phyloP scores from a whole-genome alignment of 768 basidiomycete species.

The Rhizopogon sp. region DNA sequence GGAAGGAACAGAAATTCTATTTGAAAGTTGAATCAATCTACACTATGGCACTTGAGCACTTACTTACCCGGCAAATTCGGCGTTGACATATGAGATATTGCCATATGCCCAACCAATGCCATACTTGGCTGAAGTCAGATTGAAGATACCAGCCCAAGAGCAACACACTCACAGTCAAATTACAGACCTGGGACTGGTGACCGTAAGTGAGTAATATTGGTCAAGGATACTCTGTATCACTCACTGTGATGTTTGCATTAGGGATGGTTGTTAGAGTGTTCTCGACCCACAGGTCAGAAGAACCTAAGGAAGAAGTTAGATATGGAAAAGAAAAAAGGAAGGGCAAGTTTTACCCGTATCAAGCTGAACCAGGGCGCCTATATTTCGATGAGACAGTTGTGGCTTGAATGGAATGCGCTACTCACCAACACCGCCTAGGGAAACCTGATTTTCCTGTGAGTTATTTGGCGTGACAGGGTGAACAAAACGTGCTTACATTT shows the following conservation, averaged over 20 bases:
- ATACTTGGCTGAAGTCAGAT: slow-evolving; percentile 42
- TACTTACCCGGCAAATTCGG: slow-evolving; percentile 66
- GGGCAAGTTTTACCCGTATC: slow-evolving; percentile 57
- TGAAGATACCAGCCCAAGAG: neutral
- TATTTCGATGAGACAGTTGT: slow-evolving; percentile 30
- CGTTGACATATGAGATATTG: slow-evolving; percentile 52
- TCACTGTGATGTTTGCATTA: slow-evolving; percentile 43
- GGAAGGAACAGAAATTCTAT: slow-evolving; percentile 54
- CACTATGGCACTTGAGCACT: neutral
- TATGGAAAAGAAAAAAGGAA: neutral
- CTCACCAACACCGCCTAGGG: slow-evolving; percentile 58
- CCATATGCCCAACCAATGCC: slow-evolving; percentile 79
- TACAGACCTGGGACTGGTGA: slow-evolving; percentile 41
- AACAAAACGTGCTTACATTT: slow-evolving; percentile 45
- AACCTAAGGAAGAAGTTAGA: neutral
- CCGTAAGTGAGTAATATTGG: slow-evolving; percentile 4
- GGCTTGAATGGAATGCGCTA: slow-evolving; percentile 4
- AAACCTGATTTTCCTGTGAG: slow-evolving; percentile 40
- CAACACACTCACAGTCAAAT: slow-evolving; percentile 49
- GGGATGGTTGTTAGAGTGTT: slow-evolving; percentile 44
- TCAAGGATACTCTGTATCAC: slow-evolving; percentile 6
- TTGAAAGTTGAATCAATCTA: neutral
- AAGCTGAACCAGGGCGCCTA: slow-evolving; percentile 51
- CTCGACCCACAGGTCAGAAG: slow-evolving; percentile 71
- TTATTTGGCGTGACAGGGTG: neutral